phyloP scores from a whole-genome alignment of 495 filamentous ascomycete species.

The Aspergillus asperescens region DNA sequence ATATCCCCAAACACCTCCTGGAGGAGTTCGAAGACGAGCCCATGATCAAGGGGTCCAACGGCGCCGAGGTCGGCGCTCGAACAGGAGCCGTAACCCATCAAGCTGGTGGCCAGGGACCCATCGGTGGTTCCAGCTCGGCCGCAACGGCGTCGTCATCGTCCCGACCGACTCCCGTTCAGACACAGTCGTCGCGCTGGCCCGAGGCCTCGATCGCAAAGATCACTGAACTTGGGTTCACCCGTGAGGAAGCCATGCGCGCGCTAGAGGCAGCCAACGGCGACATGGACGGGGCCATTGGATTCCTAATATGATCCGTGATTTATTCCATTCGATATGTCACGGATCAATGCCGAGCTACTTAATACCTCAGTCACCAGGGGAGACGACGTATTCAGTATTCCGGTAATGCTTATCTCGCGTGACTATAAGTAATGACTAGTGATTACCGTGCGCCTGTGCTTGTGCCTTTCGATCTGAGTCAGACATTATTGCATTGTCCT shows the following conservation, averaged over 20 bases:
- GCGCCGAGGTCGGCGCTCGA: conserved; percentile 75
- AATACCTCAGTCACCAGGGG: not conserved
- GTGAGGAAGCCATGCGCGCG: conserved; percentile 71
- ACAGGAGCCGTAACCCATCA: conserved; percentile 75
- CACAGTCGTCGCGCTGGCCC: conserved; percentile 37
- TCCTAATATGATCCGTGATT: conserved; percentile 55
- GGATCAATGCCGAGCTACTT: not conserved
- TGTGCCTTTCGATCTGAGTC: no score
- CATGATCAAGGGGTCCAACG: conserved; percentile 76
- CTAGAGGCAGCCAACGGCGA: conserved; percentile 80
- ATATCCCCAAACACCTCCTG: conserved; percentile 72
- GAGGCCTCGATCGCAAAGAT: conserved; percentile 54
- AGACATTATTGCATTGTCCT: not conserved
- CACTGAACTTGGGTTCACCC: conserved; percentile 71
- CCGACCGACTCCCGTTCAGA: conserved; percentile 26
- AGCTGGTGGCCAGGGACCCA: conserved; percentile 28
- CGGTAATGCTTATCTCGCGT: conserved; percentile 3
- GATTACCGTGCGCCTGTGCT: no score
- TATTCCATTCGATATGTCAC: conserved; percentile 2
- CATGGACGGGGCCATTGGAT: conserved; percentile 76
- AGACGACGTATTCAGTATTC: conserved; percentile 4
- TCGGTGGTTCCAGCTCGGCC: conserved; percentile 18
- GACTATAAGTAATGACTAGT: conserved; percentile 2
- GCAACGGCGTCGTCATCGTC: conserved; percentile 1
- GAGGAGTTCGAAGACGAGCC: conserved; percentile 76